Evolutionary conservation across 495 filamentous ascomycete species (phyloP).

Genomic region (Halenospora varia): DNA sequence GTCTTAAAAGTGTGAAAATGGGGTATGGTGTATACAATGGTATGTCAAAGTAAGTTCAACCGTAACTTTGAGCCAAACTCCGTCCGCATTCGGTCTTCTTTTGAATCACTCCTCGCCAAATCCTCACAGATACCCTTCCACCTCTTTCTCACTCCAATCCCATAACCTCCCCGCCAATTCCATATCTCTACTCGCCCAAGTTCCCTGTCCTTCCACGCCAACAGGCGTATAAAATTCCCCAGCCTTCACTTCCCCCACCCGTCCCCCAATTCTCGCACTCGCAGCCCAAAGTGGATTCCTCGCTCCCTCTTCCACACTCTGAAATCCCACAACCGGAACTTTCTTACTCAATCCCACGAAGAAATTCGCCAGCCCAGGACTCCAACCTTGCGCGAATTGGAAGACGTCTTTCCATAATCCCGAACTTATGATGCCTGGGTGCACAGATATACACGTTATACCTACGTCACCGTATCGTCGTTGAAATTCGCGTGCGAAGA

Average conservation of each 20-base stretch:
- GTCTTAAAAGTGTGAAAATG: too few species aligned
- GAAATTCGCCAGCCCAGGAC: neutral
- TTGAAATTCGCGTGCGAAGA: slow-evolving; percentile 57
- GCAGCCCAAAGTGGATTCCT: slow-evolving; percentile 60
- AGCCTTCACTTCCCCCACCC: slow-evolving; percentile 15
- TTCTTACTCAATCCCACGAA: neutral
- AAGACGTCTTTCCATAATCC: slow-evolving; percentile 5
- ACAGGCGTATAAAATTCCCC: slow-evolving; percentile 54
- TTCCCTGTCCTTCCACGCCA: slow-evolving; percentile 33
- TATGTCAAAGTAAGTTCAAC: too few species aligned
- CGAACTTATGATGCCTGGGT: slow-evolving; percentile 58
- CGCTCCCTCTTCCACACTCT: slow-evolving; percentile 40
- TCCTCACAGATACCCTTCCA: slow-evolving; percentile 23
- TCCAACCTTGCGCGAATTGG: slow-evolving; percentile 5
- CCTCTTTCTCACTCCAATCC: slow-evolving; percentile 59
- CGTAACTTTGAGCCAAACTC: too few species aligned
- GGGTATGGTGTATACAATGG: too few species aligned
- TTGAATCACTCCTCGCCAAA: too few species aligned
- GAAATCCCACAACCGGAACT: neutral
- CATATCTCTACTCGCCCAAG: slow-evolving; percentile 37
- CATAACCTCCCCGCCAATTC: slow-evolving; percentile 49
- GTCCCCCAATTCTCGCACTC: slow-evolving; percentile 14
- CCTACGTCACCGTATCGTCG: slow-evolving; percentile 42
- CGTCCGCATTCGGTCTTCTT: too few species aligned
- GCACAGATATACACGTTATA: slow-evolving; percentile 53